Conservation (phyloP, 2,329 filamentous ascomycete species). For the Chaetomium strumarium region DNA sequence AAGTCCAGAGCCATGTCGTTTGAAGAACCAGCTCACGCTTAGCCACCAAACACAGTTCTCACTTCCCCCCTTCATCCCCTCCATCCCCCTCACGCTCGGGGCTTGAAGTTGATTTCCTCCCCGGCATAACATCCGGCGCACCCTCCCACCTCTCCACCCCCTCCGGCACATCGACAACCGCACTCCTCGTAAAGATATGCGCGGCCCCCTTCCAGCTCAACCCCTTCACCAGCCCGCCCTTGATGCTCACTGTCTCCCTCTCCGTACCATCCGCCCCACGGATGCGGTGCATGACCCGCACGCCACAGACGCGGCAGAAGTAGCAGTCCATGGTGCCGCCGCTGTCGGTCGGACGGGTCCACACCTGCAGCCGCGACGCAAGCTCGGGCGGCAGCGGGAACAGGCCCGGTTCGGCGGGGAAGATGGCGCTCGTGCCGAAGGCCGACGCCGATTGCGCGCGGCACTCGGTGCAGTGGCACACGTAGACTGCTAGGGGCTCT, state of each 20-base stretch:
- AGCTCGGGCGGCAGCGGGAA: constrained; percentile 30
- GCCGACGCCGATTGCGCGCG: constrained; percentile 32
- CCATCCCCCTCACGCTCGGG: background rate
- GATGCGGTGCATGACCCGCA: constrained; percentile 42
- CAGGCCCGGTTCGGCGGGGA: constrained; percentile 28
- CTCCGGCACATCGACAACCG: constrained; percentile 39
- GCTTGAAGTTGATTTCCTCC: background rate
- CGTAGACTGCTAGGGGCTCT: constrained; percentile 27
- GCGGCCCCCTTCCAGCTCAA: constrained; percentile 35
- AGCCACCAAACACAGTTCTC: background rate
- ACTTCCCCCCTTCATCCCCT: background rate
- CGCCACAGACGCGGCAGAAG: constrained; percentile 33
- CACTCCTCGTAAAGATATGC: constrained; percentile 42
- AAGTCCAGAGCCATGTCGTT: no score
- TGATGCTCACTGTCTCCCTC: constrained; percentile 37
- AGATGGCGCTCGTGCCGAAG: constrained; percentile 35
- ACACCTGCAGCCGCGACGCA: constrained; percentile 24
- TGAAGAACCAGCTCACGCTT: no score
- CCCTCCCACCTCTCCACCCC: constrained; percentile 23
- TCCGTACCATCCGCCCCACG: constrained; percentile 34
- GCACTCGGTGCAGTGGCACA: constrained; percentile 36
- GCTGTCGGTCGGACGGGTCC: constrained; percentile 27
- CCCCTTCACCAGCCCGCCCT: constrained; percentile 41
- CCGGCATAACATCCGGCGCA: constrained; percentile 13
- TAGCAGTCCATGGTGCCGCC: constrained; percentile 32